phyloP scores from a whole-genome alignment of 768 basidiomycete species.

The Tulasnella sp. region DNA sequence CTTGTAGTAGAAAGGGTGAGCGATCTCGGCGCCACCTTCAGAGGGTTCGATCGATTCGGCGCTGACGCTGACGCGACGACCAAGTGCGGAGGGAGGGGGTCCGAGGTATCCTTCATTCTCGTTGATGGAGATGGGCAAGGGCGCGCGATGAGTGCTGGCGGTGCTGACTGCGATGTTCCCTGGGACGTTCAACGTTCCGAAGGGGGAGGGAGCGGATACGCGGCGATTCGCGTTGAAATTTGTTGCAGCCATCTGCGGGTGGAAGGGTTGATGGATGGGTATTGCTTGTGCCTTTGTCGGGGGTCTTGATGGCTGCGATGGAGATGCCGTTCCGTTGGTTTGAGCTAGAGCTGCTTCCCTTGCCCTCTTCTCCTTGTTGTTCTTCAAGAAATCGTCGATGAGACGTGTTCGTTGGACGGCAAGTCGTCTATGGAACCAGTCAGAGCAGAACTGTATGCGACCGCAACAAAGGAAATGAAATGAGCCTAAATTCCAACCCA shows the following conservation, averaged over 20 bases:
- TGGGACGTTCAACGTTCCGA: slow-evolving; percentile 68
- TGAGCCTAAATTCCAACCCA: not conserved
- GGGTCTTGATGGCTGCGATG: slow-evolving; percentile 30
- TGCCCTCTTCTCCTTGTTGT: slow-evolving; percentile 25
- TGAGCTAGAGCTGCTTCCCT: slow-evolving; percentile 33
- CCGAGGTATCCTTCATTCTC: slow-evolving; percentile 19
- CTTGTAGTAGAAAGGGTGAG: slow-evolving; percentile 68
- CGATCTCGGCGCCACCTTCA: slow-evolving; percentile 43
- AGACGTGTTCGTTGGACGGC: slow-evolving; percentile 73
- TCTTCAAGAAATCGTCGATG: slow-evolving; percentile 46
- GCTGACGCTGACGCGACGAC: slow-evolving; percentile 86
- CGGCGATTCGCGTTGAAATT: slow-evolving; percentile 34
- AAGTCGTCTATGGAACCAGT: slow-evolving; percentile 85
- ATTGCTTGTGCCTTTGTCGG: not conserved
- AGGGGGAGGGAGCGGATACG: slow-evolving; percentile 43
- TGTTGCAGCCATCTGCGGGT: slow-evolving; percentile 39
- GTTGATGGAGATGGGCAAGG: slow-evolving; percentile 16
- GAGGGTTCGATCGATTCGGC: slow-evolving; percentile 92
- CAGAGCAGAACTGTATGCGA: slow-evolving; percentile 51
- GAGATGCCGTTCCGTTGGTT: slow-evolving; percentile 41
- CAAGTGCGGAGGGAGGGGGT: slow-evolving; percentile 50
- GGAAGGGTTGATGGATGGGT: slow-evolving; percentile 35
- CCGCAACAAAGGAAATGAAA: not conserved
- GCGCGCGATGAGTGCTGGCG: slow-evolving; percentile 46
- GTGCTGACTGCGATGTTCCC: slow-evolving; percentile 62